Evolutionary conservation across 1,284 basidiomycete genomes (phyloP).

Genomic region (Ustilago trichophora): DNA sequence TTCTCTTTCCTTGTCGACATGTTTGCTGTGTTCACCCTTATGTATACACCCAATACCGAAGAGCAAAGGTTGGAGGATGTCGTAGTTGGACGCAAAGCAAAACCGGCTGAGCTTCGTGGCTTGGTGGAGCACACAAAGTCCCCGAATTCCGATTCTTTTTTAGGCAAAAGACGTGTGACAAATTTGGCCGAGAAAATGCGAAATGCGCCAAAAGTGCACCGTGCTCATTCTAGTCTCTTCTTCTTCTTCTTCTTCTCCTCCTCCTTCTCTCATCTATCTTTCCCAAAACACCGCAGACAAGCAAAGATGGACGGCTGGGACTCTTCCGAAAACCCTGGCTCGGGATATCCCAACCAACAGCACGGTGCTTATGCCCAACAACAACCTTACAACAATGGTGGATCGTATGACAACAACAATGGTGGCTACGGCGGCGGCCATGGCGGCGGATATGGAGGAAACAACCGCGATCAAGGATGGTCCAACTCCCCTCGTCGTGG

Average conservation of each 20-base stretch:
- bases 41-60: too few relatives aligned
- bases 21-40: slow-evolving; percentile 1
- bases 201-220: too few relatives aligned
- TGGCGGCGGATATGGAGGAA: slow-evolving; percentile 1
- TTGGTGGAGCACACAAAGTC: too few relatives aligned
- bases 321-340: slow-evolving; percentile 1
- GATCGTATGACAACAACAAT: slow-evolving; percentile 11
- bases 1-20: slow-evolving; percentile 67
- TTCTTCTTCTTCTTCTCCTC: too few relatives aligned
- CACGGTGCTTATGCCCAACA: slow-evolving; percentile 11
- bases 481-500: slow-evolving; percentile 36
- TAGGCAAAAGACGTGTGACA: too few relatives aligned
- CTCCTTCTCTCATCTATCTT: background rate
- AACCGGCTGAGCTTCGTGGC: too few relatives aligned
- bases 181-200: too few relatives aligned
- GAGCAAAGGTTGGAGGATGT: too few relatives aligned
- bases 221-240: too few relatives aligned
- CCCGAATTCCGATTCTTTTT: too few relatives aligned
- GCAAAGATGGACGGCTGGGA: slow-evolving; percentile 32
- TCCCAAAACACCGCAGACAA: background rate
- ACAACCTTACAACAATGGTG: slow-evolving; percentile 15
- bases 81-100: too few relatives aligned
- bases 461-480: slow-evolving; percentile 29
- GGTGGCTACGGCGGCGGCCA: too few relatives aligned
- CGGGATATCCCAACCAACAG: background rate